Conservation (phyloP, 495 filamentous ascomycete species). For the Talaromyces adpressus region DNA sequence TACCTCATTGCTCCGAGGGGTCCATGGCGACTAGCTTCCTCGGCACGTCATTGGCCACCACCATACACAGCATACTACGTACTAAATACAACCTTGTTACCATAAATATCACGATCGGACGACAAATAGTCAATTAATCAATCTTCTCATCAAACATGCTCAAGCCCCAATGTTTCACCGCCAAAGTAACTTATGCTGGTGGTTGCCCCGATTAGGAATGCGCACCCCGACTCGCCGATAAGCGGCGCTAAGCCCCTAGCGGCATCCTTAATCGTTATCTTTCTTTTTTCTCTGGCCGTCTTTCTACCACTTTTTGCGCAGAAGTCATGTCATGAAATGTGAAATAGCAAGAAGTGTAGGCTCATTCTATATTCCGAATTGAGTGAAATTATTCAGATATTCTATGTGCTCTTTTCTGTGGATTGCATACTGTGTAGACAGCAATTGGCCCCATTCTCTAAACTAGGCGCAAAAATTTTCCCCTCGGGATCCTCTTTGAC, state of each 20-base stretch:
- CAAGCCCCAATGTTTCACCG: neutral
- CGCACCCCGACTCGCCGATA: neutral
- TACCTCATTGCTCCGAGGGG: conserved; percentile 8
- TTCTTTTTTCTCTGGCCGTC: neutral
- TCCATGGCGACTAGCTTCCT: neutral
- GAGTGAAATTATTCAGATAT: neutral
- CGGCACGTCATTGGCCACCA: neutral
- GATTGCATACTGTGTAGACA: neutral
- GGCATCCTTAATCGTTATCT: neutral
- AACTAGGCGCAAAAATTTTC: neutral
- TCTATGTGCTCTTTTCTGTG: neutral
- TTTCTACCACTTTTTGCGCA: too few species aligned
- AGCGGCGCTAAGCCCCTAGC: neutral
- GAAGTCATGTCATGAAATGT: neutral
- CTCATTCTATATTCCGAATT: too few species aligned
- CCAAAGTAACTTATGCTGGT: neutral
- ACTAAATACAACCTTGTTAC: neutral
- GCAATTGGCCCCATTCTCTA: neutral
- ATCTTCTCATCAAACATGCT: neutral
- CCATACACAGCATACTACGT: neutral
- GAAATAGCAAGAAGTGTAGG: too few species aligned
- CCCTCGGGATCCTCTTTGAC: neutral
- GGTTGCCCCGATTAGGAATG: conserved; percentile 1
- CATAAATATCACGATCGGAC: neutral
- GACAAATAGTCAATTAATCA: neutral